Percentiles rank a stretch among this genome's conserved stretches.
phyloP scores from a whole-genome alignment of 176 grass and related monocot genomes.

The Avena atlantica region DNA sequence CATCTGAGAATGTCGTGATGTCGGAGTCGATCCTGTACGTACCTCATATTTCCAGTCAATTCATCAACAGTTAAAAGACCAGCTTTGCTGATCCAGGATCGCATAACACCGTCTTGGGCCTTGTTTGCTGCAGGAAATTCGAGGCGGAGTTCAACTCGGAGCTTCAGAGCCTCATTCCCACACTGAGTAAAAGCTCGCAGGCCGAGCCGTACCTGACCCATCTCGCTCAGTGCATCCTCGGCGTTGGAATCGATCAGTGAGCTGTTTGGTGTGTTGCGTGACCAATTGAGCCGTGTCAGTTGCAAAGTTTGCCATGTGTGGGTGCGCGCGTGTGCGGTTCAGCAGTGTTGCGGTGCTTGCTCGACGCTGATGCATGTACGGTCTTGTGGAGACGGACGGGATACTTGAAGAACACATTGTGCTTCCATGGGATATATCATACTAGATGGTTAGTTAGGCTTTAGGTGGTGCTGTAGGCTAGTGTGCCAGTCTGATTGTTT shows the following conservation, averaged over 20 bases:
- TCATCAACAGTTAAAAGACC: not conserved
- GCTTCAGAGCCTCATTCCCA: constrained; percentile 77
- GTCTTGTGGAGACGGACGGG: not conserved
- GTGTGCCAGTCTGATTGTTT: not conserved
- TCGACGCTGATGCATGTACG: not conserved
- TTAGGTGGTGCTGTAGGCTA: constrained; percentile 15
- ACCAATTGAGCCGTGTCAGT: not conserved
- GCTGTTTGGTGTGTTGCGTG: not conserved
- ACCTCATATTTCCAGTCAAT: not conserved
- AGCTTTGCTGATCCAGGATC: not conserved
- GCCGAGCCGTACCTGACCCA: constrained; percentile 90
- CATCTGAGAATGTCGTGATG: constrained; percentile 69
- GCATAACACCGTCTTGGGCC: constrained; percentile 17
- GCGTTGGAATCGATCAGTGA: constrained; percentile 71
- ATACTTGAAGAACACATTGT: not conserved
- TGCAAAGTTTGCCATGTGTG: not conserved
- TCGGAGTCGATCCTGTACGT: constrained; percentile 79
- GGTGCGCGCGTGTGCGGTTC: not conserved
- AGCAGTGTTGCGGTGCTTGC: constrained; percentile 8
- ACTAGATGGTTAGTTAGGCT: constrained; percentile 5
- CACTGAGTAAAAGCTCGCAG: constrained; percentile 76
- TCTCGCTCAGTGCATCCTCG: constrained; percentile 93
- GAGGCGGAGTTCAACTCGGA: constrained; percentile 89
- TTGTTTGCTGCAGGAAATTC: constrained; percentile 72
- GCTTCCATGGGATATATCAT: not conserved